Conservation (phyloP, 306 rosid genomes). For the Echinosophora koreensis region DNA sequence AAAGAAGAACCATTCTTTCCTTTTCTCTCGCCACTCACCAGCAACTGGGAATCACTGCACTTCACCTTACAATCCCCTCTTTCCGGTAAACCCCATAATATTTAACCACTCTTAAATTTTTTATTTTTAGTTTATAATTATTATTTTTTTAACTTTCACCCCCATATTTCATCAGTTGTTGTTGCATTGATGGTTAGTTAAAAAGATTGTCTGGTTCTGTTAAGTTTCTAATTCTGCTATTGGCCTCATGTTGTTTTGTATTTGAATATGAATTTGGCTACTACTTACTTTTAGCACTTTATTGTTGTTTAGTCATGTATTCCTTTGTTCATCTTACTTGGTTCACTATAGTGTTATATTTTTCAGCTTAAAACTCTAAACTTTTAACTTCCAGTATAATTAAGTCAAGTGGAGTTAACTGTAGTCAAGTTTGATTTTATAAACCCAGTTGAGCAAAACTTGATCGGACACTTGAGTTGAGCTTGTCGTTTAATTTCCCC, state of each 20-base stretch:
- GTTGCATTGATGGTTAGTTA: not conserved
- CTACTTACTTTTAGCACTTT: not conserved
- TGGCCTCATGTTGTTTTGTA: not conserved
- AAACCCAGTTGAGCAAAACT: not conserved
- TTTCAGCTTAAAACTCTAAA: not conserved
- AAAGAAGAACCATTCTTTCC: not conserved
- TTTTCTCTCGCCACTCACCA: not conserved
- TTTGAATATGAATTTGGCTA: not conserved
- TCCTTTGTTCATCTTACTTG: constrained; percentile 14
- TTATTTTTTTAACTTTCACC: constrained; percentile 1
- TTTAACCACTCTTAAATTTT: not conserved
- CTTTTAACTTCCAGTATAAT: not conserved
- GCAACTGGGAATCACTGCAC: too few relatives aligned
- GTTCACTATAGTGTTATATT: not conserved
- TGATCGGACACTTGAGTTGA: not conserved
- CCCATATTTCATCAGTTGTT: constrained; percentile 14
- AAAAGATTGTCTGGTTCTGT: not conserved
- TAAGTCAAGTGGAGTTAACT: not conserved
- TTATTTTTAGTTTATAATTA: not conserved
- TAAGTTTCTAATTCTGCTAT: not conserved
- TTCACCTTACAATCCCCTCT: not conserved
- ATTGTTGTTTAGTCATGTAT: not conserved
- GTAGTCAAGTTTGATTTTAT: not conserved
- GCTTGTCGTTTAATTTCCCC: not conserved
- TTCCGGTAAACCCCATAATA: constrained; percentile 20